A percentile compares a stretch with the other conserved stretches of the same genome.
Evolutionary conservation across 2,329 filamentous ascomycete species (phyloP).

Genomic region (Sodiomyces alkalinus): DNA sequence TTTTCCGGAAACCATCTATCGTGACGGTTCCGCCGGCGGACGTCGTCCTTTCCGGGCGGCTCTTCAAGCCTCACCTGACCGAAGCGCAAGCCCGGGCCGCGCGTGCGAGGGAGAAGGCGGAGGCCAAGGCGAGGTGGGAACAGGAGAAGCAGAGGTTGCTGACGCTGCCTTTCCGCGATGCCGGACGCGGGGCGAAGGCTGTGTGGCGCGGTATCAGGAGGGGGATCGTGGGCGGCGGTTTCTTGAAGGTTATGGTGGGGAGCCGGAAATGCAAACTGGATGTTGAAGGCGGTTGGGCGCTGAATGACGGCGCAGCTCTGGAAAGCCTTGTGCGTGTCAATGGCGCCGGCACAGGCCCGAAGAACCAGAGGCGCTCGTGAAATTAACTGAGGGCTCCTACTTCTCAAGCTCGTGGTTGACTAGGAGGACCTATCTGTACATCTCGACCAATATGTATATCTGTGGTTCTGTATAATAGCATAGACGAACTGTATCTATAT

Average conservation of each 20-base stretch:
- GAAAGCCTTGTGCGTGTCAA: constrained; percentile 33
- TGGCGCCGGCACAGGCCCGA: not conserved
- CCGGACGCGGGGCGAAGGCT: constrained; percentile 22
- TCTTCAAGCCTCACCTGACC: constrained; percentile 13
- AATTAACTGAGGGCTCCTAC: not conserved
- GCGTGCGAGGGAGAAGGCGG: constrained; percentile 20
- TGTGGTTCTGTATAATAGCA: no score
- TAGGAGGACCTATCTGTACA: no score
- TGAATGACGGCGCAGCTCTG: constrained; percentile 42
- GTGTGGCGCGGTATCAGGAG: constrained; percentile 31
- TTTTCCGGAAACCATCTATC: constrained; percentile 25
- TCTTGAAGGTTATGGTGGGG: constrained; percentile 32
- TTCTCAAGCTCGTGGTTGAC: no score
- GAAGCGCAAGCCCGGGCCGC: constrained; percentile 13
- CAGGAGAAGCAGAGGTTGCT: constrained; percentile 40
- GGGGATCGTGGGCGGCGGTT: constrained; percentile 41
- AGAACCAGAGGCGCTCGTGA: no score
- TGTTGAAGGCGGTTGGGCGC: constrained; percentile 37
- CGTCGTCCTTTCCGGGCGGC: constrained; percentile 19
- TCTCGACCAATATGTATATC: no score
- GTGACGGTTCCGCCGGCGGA: constrained; percentile 21
- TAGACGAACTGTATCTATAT: no score
- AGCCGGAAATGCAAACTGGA: constrained; percentile 41
- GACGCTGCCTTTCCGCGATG: constrained; percentile 40
- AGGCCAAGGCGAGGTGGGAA: constrained; percentile 24